phyloP scores from a whole-genome alignment of 2,329 filamentous ascomycete genomes.

The Aspergillus aculeatus region DNA sequence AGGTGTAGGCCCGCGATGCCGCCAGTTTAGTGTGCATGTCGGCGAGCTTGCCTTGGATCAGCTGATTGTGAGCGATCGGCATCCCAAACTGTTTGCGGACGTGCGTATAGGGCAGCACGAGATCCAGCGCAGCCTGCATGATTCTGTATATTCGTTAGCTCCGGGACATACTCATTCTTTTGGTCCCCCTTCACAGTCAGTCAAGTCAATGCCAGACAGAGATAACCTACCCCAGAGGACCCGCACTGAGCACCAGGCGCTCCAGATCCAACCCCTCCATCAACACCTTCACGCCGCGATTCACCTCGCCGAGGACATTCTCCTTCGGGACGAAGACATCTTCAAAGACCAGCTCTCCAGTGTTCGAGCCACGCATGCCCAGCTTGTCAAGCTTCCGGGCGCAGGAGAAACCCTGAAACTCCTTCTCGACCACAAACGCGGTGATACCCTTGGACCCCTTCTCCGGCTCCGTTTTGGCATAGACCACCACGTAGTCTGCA shows the following conservation, averaged over 20 bases:
- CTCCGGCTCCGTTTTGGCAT: constrained; percentile 85
- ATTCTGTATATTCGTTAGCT: constrained; percentile 47
- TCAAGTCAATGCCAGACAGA: not conserved
- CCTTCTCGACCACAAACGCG: constrained; percentile 79
- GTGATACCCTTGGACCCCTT: constrained; percentile 87
- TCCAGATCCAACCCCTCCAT: constrained; percentile 98
- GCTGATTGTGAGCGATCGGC: constrained; percentile 87
- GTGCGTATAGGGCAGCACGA: constrained; percentile 84
- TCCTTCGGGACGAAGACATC: constrained; percentile 82
- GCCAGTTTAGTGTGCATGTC: constrained; percentile 97
- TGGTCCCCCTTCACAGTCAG: not conserved
- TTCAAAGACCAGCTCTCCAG: constrained; percentile 89
- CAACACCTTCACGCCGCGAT: constrained; percentile 82
- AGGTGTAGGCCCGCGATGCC: constrained; percentile 82
- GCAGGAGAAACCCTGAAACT: constrained; percentile 74
- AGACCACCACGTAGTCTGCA: constrained; percentile 91
- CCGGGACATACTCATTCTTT: too few relatives aligned
- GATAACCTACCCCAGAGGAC: constrained; percentile 67
- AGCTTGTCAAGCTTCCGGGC: constrained; percentile 94
- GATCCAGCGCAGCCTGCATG: constrained; percentile 88
- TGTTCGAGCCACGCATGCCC: constrained; percentile 96
- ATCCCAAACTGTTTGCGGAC: constrained; percentile 81
- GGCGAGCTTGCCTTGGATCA: constrained; percentile 87
- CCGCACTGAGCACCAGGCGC: constrained; percentile 84
- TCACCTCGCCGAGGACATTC: constrained; percentile 75